phyloP scores from a whole-genome alignment of 225 moss, liverwort and hornwort genomes.

The Physcomitrium patens region DNA sequence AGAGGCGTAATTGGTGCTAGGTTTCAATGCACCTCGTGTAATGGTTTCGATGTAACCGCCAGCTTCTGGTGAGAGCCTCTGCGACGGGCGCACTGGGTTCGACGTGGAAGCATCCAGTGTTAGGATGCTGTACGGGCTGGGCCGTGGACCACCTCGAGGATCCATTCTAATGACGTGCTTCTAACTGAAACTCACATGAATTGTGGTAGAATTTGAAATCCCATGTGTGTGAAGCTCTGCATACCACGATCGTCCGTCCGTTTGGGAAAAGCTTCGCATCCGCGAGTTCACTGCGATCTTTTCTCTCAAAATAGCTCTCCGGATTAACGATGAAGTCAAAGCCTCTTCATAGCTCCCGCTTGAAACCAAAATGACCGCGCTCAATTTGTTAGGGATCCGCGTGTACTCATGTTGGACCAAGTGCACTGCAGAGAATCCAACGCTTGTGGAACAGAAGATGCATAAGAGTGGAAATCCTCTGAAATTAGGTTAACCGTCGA shows the following conservation, averaged over 20 bases:
- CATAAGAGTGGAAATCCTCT: not conserved
- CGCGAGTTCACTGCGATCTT: not conserved
- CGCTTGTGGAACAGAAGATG: not conserved
- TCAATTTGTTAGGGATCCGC: slow-evolving; percentile 24
- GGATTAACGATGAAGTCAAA: not conserved
- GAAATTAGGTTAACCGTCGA: not conserved
- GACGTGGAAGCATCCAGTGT: slow-evolving; percentile 47
- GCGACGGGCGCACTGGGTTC: slow-evolving; percentile 41
- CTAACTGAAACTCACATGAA: slow-evolving; percentile 21
- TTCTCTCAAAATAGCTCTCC: not conserved
- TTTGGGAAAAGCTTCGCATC: not conserved
- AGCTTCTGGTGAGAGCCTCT: slow-evolving; percentile 36
- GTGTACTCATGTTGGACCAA: not conserved
- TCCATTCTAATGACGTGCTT: slow-evolving; percentile 34
- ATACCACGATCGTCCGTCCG: not conserved
- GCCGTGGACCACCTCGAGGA: slow-evolving; percentile 45
- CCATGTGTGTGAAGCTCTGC: not conserved
- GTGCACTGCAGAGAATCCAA: not conserved
- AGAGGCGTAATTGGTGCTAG: slow-evolving; percentile 20
- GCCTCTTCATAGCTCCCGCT: not conserved
- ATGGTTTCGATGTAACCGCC: slow-evolving; percentile 37
- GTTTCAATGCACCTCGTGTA: slow-evolving; percentile 33
- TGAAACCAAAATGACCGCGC: not conserved
- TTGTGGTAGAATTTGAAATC: not conserved
- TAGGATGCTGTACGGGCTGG: slow-evolving; percentile 56